Evolutionary conservation across 345 rosid genomes (phyloP), one percentile per base, ranked within the genome.

Genomic region (Gossypium australe): DNA sequence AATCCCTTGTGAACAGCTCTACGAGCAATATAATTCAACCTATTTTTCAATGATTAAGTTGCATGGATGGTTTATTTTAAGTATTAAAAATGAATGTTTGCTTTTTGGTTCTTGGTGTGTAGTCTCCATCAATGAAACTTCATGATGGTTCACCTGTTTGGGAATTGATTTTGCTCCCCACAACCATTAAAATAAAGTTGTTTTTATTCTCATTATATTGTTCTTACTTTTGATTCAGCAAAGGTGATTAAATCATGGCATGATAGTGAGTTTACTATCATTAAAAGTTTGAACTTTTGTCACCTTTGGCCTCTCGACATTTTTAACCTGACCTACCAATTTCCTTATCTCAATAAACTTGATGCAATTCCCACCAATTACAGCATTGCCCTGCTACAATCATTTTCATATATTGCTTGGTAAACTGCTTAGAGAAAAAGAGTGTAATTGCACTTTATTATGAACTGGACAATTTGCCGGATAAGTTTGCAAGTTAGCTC

Each of bases 161-260:
- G 89, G 85, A 85, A 89, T 88, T 86, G 95, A 92, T 94, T 89
- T 88, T 90, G 94, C 77, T 85, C 91, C 97, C 97, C 92, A 85
- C 94, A 89, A 88, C 69, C 78, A 82, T 76, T 62, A 78, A 79
- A 67, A 51, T 74, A 84, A 85, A 87, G 90, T 80, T 79, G 83
- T 74, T 76, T 87, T 56, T 84, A 76, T 75, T 82, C 81, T 83
- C 89, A 90, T 92, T 78, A 89, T 94, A 79, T 79, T 86, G 90
- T 85, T 85, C 41, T 72, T 81, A 80, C 89, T 86, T 85, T 87
- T 86, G 84, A 80, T 76, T 87, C 88, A 91, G 86, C 88, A 84
- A 82, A 86, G 94, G 79, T 75, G 85, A 83, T 83, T 80, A 85
- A 87, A 89, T 86, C 86, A 89, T 91, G 86, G 81, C 90, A 86